These are phyloP conservation scores for Phytophthora kernoviae DNA, from an alignment of 352 stramenopile genomes.

Conservation along the genomic window DNA sequence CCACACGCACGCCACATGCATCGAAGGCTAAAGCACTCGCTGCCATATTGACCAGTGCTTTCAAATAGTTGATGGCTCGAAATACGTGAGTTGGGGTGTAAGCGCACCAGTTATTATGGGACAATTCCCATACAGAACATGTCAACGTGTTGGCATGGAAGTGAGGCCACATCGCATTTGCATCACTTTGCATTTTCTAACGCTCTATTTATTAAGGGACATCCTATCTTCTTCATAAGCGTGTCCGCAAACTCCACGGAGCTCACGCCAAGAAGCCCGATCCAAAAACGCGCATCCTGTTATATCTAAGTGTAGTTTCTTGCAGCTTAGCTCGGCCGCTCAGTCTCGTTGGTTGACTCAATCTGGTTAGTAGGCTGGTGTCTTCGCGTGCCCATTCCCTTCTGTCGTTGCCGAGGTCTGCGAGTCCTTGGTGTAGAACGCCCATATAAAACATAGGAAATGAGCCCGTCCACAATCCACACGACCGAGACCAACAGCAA, in stretches of 20 bases:
- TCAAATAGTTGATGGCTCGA: not conserved
- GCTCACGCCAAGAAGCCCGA: slow-evolving; percentile 9
- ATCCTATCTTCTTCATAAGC: slow-evolving; percentile 15
- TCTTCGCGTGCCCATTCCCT: slow-evolving; percentile 6
- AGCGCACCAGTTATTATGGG: too few species aligned
- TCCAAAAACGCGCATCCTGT: slow-evolving; percentile 25
- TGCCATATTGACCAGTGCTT: slow-evolving; percentile 33
- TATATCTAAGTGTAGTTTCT: slow-evolving; percentile 21
- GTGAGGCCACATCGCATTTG: slow-evolving; percentile 8
- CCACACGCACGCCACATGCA: slow-evolving; percentile 58
- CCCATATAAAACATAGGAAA: slow-evolving; percentile 24
- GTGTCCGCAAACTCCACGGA: slow-evolving; percentile 2
- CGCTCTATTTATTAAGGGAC: slow-evolving; percentile 44
- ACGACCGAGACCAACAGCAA: slow-evolving; percentile 5
- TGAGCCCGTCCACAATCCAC: slow-evolving; percentile 7
- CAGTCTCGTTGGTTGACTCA: slow-evolving; percentile 1
- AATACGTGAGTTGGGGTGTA: slow-evolving; percentile 8
- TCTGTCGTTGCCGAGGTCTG: not conserved
- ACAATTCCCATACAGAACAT: slow-evolving; percentile 1
- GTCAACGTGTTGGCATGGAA: not conserved
- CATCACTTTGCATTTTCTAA: slow-evolving; percentile 39
- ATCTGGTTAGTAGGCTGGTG: not conserved
- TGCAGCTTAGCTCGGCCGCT: slow-evolving; percentile 26
- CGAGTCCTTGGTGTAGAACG: slow-evolving; percentile 14
- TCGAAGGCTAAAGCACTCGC: slow-evolving; percentile 53